These are phyloP conservation scores for Acidiella bohemica DNA, from an alignment of 495 filamentous ascomycete genomes.

Conservation along the genomic window DNA sequence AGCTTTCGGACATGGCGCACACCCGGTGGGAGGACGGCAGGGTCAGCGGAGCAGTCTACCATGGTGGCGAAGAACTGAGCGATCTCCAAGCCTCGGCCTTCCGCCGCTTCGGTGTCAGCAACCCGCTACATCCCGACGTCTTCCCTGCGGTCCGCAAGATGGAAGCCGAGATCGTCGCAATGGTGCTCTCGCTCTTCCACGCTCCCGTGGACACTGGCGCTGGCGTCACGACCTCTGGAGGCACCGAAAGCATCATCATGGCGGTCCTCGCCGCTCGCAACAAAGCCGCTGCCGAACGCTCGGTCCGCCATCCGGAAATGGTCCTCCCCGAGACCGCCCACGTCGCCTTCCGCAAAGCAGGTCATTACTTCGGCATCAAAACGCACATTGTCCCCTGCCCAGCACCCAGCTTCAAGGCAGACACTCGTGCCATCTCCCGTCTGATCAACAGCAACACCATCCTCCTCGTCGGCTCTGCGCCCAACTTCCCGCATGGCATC, in stretches of 20 bases:
- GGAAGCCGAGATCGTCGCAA: constrained; percentile 95
- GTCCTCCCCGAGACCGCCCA: constrained; percentile 91
- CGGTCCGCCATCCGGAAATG: constrained; percentile 92
- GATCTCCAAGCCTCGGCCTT: constrained; percentile 85
- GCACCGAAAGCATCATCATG: constrained; percentile 94
- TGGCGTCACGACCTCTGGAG: constrained; percentile 83
- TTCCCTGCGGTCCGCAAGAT: constrained; percentile 98
- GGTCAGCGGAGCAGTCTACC: constrained; percentile 93
- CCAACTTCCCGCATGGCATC: constrained; percentile 96
- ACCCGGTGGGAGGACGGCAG: constrained; percentile 92
- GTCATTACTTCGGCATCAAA: constrained; percentile 89
- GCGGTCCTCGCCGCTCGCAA: constrained; percentile 77
- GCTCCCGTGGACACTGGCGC: constrained; percentile 58
- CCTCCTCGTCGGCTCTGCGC: constrained; percentile 84
- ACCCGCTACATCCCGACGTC: constrained; percentile 97
- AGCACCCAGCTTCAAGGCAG: constrained; percentile 70
- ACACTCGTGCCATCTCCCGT: constrained; percentile 59
- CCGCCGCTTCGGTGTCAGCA: constrained; percentile 84
- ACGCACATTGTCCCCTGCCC: constrained; percentile 82
- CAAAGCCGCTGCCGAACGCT: constrained; percentile 71
- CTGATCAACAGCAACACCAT: constrained; percentile 95
- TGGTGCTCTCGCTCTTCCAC: constrained; percentile 85
- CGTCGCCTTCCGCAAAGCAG: constrained; percentile 91
- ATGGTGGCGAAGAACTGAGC: constrained; percentile 73
- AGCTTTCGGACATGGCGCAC: constrained; percentile 74